Evolutionary conservation across 257 asterid species (phyloP), one percentile per base, ranked within the genome.

Genomic region (Paulownia fortunei): DNA sequence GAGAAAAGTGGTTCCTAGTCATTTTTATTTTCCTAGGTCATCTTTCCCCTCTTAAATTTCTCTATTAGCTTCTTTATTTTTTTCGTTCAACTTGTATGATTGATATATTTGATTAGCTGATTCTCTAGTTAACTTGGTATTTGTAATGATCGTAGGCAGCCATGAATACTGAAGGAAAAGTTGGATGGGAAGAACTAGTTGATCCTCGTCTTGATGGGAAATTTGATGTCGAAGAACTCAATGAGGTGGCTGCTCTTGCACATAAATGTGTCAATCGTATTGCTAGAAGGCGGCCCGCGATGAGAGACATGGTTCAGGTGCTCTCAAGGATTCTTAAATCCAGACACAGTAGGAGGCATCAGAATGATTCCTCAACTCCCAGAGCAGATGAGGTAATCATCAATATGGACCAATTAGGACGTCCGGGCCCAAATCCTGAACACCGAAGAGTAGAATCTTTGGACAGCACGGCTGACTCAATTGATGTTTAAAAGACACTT

Each of bases 161-260:
- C 69, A 92, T 94, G 99, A 90, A 89, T 81, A 86, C 87, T 0
- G 98, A 92, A 47, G 99, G 87, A 41, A 91, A 90, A 78, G 96
- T 67, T 15, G 98, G 98, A 63, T 94, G 99, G 99, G 99, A 92
- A 74, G 99, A 94, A 82, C 85, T 94, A 30, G 92, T 74, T 4
- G 98, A 94, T 75, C 93, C 97, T 58, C 92, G 91, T 64, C 95
- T 94, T 9, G 89, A 92, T 49, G 96, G 97, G 74, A 94, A 87
- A 71, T 88, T 88, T 32, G 87, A 86, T 21, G 55, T 83, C 19
- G 86, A 81, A 82, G 97, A 94, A 79, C 89, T 94, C 54, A 86
- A 89, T 12, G 94, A 90, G 24, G 88, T 92, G 26, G 90, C 99
- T 30, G 73, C 92, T 39, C 94, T 94, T 41, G 99, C 97, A 58